A percentile compares a stretch with the other conserved stretches of the same genome.
These are phyloP conservation scores for Fusarium austroafricanum DNA, from an alignment of 2,329 filamentous ascomycete species.

Conservation along the genomic window DNA sequence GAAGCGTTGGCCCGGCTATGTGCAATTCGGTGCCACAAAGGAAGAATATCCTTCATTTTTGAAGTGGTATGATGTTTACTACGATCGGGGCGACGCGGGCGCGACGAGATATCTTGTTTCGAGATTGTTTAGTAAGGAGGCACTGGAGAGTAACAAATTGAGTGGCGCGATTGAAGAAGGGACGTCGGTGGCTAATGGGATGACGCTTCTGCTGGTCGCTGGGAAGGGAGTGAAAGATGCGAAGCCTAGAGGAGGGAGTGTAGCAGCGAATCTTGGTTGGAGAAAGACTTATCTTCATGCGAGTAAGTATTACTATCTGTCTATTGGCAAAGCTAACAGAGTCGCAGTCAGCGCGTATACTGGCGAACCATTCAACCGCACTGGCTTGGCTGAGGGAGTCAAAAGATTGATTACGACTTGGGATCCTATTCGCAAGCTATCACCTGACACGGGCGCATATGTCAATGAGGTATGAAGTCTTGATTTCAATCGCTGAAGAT, in stretches of 20 bases:
- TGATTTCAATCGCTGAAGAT: rapidly evolving
- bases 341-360: conserved; percentile 41
- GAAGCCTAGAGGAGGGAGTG: conserved; percentile 57
- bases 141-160: conserved; percentile 48
- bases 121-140: conserved; percentile 55
- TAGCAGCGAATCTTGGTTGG: conserved; percentile 64
- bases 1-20: conserved; percentile 50
- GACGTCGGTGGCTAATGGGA: conserved; percentile 39
- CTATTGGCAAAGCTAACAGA: not conserved
- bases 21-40: conserved; percentile 28
- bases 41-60: conserved; percentile 51
- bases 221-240: conserved; percentile 60
- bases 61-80: conserved; percentile 52
- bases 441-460: conserved; percentile 57
- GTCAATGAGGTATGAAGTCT: conserved; percentile 56
- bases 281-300: conserved; percentile 57
- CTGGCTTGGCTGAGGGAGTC: conserved; percentile 45
- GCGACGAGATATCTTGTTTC: conserved; percentile 55
- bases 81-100: conserved; percentile 53
- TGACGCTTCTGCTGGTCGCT: conserved; percentile 56
- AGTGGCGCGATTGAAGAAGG: conserved; percentile 54
- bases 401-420: conserved; percentile 43
- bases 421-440: conserved; percentile 54
- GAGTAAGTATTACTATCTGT: conserved; percentile 48
- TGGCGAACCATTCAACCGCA: conserved; percentile 51